A percentile compares a stretch with the other conserved stretches of the same genome.
These are phyloP conservation scores for Angophora floribunda DNA, from an alignment of 345 rosid species.

Conservation along the genomic window DNA sequence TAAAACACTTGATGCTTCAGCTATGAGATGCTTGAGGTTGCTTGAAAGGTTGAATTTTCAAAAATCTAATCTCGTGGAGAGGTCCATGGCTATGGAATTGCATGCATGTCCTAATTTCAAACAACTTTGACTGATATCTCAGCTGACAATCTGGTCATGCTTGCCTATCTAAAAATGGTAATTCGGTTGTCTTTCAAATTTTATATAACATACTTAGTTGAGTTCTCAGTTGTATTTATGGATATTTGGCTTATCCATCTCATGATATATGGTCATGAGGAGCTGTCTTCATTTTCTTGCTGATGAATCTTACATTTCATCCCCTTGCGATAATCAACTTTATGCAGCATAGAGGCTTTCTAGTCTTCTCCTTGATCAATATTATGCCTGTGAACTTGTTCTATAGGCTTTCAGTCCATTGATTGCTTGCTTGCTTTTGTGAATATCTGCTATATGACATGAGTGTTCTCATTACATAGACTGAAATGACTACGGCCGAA, in stretches of 20 bases:
- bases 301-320: neutral
- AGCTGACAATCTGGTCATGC: neutral
- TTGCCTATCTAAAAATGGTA: neutral
- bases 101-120: neutral
- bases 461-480: conserved; percentile 19
- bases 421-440: neutral
- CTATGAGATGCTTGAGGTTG: neutral
- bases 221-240: neutral
- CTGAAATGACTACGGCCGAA: conserved; percentile 99
- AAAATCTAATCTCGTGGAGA: neutral
- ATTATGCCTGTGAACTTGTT: neutral
- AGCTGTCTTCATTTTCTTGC: neutral
- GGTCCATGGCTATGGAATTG: neutral
- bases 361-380: neutral
- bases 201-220: neutral
- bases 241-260: neutral
- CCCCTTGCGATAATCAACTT: neutral
- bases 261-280: neutral
- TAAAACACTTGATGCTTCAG: neutral
- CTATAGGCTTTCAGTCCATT: neutral
- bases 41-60: neutral
- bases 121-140: neutral
- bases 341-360: neutral
- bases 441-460: neutral
- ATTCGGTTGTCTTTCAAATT: neutral